A percentile compares a stretch with the other conserved stretches of the same genome.
Conservation (phyloP, 768 basidiomycete species). For the Termitomyces heimii region DNA sequence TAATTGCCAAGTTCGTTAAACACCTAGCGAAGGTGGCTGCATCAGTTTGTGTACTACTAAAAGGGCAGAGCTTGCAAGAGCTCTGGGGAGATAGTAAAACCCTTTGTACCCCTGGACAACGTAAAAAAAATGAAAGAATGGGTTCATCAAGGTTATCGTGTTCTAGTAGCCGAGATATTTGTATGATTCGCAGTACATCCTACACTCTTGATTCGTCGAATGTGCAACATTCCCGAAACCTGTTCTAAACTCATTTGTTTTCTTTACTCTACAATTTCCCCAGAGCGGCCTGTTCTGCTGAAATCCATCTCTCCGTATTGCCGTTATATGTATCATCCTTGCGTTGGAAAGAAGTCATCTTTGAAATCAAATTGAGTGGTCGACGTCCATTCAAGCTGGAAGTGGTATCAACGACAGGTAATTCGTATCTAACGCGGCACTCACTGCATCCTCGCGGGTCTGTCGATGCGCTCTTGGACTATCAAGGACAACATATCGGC, state of each 20-base stretch:
- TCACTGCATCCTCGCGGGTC: conserved; percentile 36
- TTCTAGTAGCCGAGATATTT: background rate
- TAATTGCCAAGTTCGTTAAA: background rate
- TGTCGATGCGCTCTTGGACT: conserved; percentile 25
- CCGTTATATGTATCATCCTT: background rate
- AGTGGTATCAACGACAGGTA: background rate
- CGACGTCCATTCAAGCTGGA: conserved; percentile 53
- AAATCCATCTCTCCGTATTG: background rate
- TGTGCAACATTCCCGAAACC: background rate
- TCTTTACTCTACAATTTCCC: background rate
- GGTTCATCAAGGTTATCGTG: background rate
- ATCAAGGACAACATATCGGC: conserved; percentile 61
- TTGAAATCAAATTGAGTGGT: conserved; percentile 45
- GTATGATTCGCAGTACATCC: background rate
- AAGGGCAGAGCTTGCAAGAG: background rate
- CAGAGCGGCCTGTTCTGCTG: background rate
- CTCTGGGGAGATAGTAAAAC: too few relatives aligned
- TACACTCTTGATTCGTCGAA: background rate
- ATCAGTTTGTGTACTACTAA: too few relatives aligned
- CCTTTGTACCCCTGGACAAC: too few relatives aligned
- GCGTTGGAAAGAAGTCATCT: conserved; percentile 43
- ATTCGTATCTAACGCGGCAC: conserved; percentile 18
- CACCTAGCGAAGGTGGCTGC: background rate
- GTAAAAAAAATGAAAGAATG: background rate
- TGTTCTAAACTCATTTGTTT: background rate